Base-by-base conservation (phyloP, 2,329 filamentous ascomycete species). In the Penicillium psychrosexuale region DNA sequence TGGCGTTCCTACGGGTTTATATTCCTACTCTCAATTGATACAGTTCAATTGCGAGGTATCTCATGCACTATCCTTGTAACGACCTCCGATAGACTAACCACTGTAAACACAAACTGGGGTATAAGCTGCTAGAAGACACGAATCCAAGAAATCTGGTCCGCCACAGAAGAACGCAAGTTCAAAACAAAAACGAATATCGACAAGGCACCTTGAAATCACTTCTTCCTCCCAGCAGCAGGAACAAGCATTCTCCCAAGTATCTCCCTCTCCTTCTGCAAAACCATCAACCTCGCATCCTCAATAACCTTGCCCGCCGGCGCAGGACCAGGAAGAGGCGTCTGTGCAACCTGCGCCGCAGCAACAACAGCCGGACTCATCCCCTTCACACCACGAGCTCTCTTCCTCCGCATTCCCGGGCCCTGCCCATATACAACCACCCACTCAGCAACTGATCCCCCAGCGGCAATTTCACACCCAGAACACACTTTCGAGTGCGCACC, bases 351-450 rank as follows among this genome's bases (percentile, higher is more conserved):
- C 42, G 53, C 57, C 37, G 53, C 61, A 53, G 50, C 49, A 9
- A 59, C 51, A 52, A 60, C 60, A 43, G 56, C 61, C 27, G 49
- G 47, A 45, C 58, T 58, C 39, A 61, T 47, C 22, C 43, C 48
- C 36, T 59, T 66, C 15, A 57, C 60, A 79, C 77, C 61, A 78
- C 61, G 55, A 13, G 61, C 62, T 43, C 72, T 65, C 24, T 69
- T 69, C 46, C 71, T 65, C 52, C 70, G 64, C 60, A 75, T 67
- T 17, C 70, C 71, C 40, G 66, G 76, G 27, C 86, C 86, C 54
- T 83, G 82, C 0, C 87, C 86, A 71, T 84, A 91, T 22, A 91
- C 76, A 5, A 91, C 87, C 0, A 84, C 87, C 68, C 82, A 84
- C 56, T 90, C 87, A 0, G 82, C 82, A 0, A 92, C 67, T 11